Conservation (phyloP, 2,329 filamentous ascomycete genomes). For the Pseudodiploospora longispora region DNA sequence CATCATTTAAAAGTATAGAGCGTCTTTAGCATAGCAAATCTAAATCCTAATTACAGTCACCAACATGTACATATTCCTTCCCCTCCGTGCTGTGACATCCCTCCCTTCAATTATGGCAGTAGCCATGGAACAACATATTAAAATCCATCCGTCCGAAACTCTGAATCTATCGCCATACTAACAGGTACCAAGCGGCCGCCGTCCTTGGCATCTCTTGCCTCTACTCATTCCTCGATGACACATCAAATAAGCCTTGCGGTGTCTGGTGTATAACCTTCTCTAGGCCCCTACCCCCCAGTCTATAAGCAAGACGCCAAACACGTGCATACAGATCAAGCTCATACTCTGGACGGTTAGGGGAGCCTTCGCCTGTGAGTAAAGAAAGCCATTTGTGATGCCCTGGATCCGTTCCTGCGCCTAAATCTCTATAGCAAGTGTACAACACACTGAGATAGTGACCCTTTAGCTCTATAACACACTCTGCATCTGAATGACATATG, state of each 20-base stretch:
- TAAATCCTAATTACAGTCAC: too few relatives aligned
- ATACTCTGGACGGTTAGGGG: background rate
- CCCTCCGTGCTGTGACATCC: too few relatives aligned
- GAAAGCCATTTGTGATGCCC: constrained; percentile 1
- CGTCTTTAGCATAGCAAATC: too few relatives aligned
- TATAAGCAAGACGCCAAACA: background rate
- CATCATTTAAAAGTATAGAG: too few relatives aligned
- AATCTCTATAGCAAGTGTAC: constrained; percentile 6
- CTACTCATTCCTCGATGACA: background rate
- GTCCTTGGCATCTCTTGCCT: too few relatives aligned
- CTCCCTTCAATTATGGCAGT: too few relatives aligned
- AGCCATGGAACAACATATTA: too few relatives aligned
- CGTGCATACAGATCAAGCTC: background rate
- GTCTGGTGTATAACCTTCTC: background rate
- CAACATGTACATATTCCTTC: too few relatives aligned
- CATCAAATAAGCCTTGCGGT: background rate
- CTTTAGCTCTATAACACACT: background rate
- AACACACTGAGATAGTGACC: background rate
- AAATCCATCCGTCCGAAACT: too few relatives aligned
- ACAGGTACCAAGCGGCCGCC: too few relatives aligned
- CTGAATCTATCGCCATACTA: too few relatives aligned
- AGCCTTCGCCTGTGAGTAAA: background rate
- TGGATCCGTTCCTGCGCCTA: background rate
- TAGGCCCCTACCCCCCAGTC: background rate
- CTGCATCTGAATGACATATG: constrained; percentile 4